Evolutionary conservation across 768 basidiomycete genomes (phyloP), one percentile per base, ranked within the genome.

Genomic region (Russula abietina): DNA sequence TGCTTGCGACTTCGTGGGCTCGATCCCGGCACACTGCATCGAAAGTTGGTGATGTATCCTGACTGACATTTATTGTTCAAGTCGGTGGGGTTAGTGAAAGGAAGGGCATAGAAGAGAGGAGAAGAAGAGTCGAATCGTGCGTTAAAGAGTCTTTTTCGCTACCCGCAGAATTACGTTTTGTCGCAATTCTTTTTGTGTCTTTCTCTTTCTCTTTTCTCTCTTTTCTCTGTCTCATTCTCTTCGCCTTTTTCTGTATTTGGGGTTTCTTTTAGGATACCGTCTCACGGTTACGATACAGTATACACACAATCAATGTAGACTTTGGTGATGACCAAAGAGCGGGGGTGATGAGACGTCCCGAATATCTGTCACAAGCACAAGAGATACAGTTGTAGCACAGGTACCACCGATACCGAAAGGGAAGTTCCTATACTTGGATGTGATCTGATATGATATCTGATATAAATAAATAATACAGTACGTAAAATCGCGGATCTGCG

Each of bases 1-100:
- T 91, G 90, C 71, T 75, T 91, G 55, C 80, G 83, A 64, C 75
- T 93, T 52, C 81, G 87, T 19, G 88, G 86, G 38, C 74, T 90
- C 63, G 83, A 87, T 65, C 65, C 76, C 14, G 79, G 81, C 30
- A 79, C 75, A 62, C 74, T 91, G 49, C 78, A 82, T 50, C 78
- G 83, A 48, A 83, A 75, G 52, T 69, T 75, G 46, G 69, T 65
- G 57, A 71, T 77, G 73, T 78, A 75, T 69, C 66, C 70, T 61
- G 60, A 54, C 19, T 59, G 50, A 60, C 48, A 16, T n/a, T n/a
- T n/a, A n/a, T 58, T 48, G 14, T 12, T 36, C 36, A 36, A 36
- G 10, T 28, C 4, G 19, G n/a, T 26, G 9, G 17, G 19, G 38
- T 17, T 17, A 0, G 38, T 14, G 16, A 17, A 39, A 39, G 32